A percentile compares a stretch with the other conserved stretches of the same genome.
phyloP scores from a whole-genome alignment of 495 filamentous ascomycete species.

The Daldinia grandis region DNA sequence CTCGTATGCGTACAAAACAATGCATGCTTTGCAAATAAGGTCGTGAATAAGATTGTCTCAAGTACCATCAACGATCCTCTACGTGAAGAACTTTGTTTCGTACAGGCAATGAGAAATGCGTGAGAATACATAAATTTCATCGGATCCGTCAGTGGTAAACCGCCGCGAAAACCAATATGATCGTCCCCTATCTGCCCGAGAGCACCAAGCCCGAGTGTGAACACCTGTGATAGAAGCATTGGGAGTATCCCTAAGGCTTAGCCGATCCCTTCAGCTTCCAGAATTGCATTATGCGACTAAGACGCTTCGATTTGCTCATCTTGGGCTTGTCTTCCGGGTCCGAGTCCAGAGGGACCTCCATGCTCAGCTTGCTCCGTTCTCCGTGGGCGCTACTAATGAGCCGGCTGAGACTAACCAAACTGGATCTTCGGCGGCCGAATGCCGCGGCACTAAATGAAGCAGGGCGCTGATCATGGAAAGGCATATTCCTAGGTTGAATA shows the following conservation, averaged over 20 bases:
- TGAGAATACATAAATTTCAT: slow-evolving; percentile 39
- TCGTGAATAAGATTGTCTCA: slow-evolving; percentile 31
- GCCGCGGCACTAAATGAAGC: slow-evolving; percentile 73
- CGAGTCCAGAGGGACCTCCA: slow-evolving; percentile 68
- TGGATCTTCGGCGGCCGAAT: slow-evolving; percentile 78
- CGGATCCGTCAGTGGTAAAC: slow-evolving; percentile 17
- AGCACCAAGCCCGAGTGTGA: neutral
- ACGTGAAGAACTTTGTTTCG: slow-evolving; percentile 12
- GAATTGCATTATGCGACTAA: slow-evolving; percentile 85
- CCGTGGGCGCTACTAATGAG: slow-evolving; percentile 80
- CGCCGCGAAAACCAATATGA: slow-evolving; percentile 1
- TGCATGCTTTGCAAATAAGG: slow-evolving; percentile 24
- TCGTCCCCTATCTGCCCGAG: neutral
- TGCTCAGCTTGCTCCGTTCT: slow-evolving; percentile 81
- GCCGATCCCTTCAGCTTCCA: slow-evolving; percentile 68
- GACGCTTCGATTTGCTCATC: slow-evolving; percentile 73
- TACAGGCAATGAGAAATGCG: slow-evolving; percentile 31
- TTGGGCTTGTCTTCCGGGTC: slow-evolving; percentile 69
- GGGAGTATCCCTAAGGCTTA: slow-evolving; percentile 23
- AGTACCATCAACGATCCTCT: slow-evolving; percentile 25
- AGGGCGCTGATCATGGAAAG: slow-evolving; percentile 66
- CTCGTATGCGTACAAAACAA: slow-evolving; percentile 33
- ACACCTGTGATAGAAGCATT: neutral
- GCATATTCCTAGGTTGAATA: slow-evolving; percentile 46
- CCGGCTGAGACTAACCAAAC: slow-evolving; percentile 84